Base-by-base conservation (phyloP, 495 filamentous ascomycete genomes). In the Penicillium pulvis region DNA sequence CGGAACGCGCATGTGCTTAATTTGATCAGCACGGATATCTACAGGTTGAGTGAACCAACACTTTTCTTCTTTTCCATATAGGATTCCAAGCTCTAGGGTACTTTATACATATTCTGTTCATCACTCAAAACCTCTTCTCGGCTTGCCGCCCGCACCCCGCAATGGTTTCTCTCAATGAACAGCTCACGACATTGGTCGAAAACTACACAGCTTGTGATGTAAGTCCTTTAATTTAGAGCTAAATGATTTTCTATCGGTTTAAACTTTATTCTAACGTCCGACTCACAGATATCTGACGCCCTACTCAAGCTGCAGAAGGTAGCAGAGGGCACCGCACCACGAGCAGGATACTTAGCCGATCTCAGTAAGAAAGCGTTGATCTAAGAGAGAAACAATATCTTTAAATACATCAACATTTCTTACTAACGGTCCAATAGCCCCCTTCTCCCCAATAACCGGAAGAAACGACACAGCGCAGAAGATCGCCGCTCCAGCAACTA, bases 321-420 rank as follows among this genome's bases (percentile, higher is more conserved):
- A 1, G 73, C 68, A 7, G 51, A 61, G 33, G 76, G 75, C 11
- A 56, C 54, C 14, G 51, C 64, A 35, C 53, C 69, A 46, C 64
- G 81, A 61, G 84, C 84, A 4, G 86, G 87, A 23, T 81, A 81
- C 61, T 73, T 90, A n/a, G 71, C 79, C 30, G 87, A 89, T 65
- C 74, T 90, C 35, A 60, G 85, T 86, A 68, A 58, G 70, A 12
- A 14, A 11, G 12, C 33, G 10, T 14, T 28, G 28, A 28, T 3
- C 28, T 28, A 7, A 28, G 28, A 28, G 4, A 28, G 28, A 4
- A 28, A 56, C 14, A 62, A 59, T 20, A 10, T 9, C 28, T 19
- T 30, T 7, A 11, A n/a, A 33, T 33, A 35, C 33, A 17, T 17
- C 4, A 2, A 31, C 28, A 24, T 12, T 47, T 3, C 3, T 36